Evolutionary conservation across 148 eudicot genomes (phyloP).

Genomic region (Fallopia convolvulus): DNA sequence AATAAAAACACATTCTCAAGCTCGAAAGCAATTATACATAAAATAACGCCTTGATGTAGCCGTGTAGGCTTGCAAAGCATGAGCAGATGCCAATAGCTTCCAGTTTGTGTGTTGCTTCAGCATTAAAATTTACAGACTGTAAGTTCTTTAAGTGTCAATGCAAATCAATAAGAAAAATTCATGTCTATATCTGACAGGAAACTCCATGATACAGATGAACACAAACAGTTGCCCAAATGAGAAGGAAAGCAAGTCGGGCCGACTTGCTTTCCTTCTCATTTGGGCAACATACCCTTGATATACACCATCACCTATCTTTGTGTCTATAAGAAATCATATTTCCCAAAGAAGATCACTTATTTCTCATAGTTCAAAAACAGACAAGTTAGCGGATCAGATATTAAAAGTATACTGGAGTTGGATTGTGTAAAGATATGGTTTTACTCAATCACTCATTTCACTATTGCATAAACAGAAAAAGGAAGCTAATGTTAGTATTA

Average conservation of each 20-base stretch:
- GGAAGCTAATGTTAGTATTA: background rate
- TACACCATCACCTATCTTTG: background rate
- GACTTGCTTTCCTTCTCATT: too few species aligned
- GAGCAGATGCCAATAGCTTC: background rate
- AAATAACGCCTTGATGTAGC: background rate
- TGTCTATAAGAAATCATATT: background rate
- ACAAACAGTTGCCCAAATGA: background rate
- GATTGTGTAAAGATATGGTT: background rate
- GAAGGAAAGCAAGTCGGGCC: background rate
- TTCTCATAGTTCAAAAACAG: background rate
- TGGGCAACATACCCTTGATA: slow-evolving; percentile 4
- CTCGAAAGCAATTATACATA: background rate
- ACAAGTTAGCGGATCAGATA: background rate
- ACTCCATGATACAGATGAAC: background rate
- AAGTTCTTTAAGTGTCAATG: background rate
- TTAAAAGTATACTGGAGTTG: background rate
- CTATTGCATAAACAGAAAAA: background rate
- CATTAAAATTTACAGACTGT: background rate
- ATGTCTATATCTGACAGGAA: background rate
- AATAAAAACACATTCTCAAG: background rate
- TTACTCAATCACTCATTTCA: background rate
- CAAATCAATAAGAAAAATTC: background rate
- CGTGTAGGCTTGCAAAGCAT: background rate
- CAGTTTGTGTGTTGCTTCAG: background rate
- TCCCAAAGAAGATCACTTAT: background rate